Percentiles rank a stretch among this genome's conserved stretches.
phyloP scores from a whole-genome alignment of 148 eudicot species.

The Rhododendron ferrugineum region DNA sequence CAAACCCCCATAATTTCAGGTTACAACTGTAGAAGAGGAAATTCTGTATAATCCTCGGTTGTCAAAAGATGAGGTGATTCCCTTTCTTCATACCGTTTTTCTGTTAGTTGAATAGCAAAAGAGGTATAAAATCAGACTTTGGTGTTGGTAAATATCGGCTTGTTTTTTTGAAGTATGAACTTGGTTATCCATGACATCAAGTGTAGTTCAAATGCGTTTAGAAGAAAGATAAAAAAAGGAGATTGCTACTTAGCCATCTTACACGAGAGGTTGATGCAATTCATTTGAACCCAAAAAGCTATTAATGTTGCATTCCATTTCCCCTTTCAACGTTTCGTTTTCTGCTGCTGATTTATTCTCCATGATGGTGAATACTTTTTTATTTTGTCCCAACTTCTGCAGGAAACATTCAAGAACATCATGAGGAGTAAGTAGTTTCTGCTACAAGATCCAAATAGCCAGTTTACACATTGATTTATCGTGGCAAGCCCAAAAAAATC shows the following conservation, averaged over 20 bases:
- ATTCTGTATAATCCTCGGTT: slow-evolving; percentile 80
- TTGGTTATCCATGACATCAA: not conserved
- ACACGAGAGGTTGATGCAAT: not conserved
- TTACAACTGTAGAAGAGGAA: slow-evolving; percentile 91
- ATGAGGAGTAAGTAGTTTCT: slow-evolving; percentile 67
- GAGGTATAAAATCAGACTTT: not conserved
- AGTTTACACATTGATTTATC: not conserved
- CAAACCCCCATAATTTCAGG: slow-evolving; percentile 35
- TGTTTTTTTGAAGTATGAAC: not conserved
- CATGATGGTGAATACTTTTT: not conserved
- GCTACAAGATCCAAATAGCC: not conserved
- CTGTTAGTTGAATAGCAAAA: not conserved
- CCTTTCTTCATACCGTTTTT: not conserved
- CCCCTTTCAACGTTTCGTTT: not conserved
- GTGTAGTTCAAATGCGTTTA: not conserved
- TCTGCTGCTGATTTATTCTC: not conserved
- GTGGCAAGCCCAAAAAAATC: not conserved
- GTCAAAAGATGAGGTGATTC: slow-evolving; percentile 73
- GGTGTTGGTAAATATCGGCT: not conserved
- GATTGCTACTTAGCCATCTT: not conserved
- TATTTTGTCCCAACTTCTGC: slow-evolving; percentile 12
- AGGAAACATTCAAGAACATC: slow-evolving; percentile 81
- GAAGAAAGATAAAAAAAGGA: not conserved
- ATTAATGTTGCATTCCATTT: not conserved
- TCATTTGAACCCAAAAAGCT: not conserved